Evolutionary conservation across 208 protist species (phyloP), one percentile per base, ranked within the genome.

Genomic region (Wallacemonas sp.): DNA sequence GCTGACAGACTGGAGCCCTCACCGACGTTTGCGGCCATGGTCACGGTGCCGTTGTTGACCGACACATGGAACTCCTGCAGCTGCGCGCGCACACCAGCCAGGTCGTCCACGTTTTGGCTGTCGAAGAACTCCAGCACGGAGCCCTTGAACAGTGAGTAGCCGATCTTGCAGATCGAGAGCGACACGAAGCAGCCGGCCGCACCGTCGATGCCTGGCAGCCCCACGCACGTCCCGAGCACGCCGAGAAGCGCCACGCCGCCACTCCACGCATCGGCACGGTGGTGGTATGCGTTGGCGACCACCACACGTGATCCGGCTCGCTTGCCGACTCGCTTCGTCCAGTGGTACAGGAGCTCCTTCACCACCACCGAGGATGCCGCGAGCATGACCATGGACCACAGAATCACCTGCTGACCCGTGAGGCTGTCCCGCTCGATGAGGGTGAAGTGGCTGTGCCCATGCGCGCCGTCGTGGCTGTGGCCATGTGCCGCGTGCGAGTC

Each of bases 261-360:
- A 54, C 80, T 91, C 87, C 90, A 95, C 21, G 90, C 90, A 66
- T 95, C 90, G 1, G 87, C 90, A 19, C 90, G 86, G 70, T 95
- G 90, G 52, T 95, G 90, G 46, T 88, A 95, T 1, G 90, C 90
- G 65, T 95, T 95, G 17, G 90, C 90, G 22, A 95, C 77, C 2
- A 93, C 85, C 42, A 95, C 90, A 0, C 87, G 84, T 17, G 90
- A 95, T 1, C 83, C 81, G 5, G 90, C 90, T 1, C 65, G 72
- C 67, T 78, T 52, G 1, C 90, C 90, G 1, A 95, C 87, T 1
- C 83, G 77, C 12, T 71, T 71, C 0, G 90, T 86, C 87, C 90
- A 95, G 39, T 63, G 90, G 34, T 91, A 95, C 13, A 95, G 72
- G 24, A 89, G 17, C 52, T 95, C 90, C 70, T 95, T 95, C 33